Conservation (phyloP, 768 basidiomycete genomes). For the Mycena latifolia region DNA sequence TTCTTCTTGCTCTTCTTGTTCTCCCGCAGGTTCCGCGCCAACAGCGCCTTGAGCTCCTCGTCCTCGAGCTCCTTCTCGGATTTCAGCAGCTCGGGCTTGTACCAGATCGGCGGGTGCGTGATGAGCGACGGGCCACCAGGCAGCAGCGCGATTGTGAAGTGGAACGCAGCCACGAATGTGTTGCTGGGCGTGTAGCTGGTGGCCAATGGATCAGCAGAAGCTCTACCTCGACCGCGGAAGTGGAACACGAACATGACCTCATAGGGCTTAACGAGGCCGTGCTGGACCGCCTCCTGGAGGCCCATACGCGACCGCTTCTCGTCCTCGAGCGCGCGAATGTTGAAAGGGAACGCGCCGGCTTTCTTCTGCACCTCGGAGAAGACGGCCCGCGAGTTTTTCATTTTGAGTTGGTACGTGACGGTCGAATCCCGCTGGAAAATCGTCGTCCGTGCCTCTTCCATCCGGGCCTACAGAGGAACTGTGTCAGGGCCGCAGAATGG, state of each 20-base stretch:
- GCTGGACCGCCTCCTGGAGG: constrained; percentile 95
- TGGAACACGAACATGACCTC: constrained; percentile 83
- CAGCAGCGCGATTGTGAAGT: constrained; percentile 95
- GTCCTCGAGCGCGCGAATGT: constrained; percentile 92
- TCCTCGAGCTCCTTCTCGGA: constrained; percentile 92
- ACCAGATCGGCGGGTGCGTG: constrained; percentile 92
- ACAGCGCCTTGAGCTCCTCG: constrained; percentile 82
- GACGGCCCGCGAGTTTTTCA: constrained; percentile 96
- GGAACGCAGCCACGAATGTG: constrained; percentile 94
- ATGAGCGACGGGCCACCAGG: constrained; percentile 90
- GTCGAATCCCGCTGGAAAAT: constrained; percentile 91
- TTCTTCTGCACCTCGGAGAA: constrained; percentile 99
- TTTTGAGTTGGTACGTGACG: constrained; percentile 95
- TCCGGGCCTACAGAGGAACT: constrained; percentile 74
- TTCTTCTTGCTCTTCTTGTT: constrained; percentile 95
- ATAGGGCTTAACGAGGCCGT: constrained; percentile 93
- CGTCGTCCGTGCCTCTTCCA: constrained; percentile 91
- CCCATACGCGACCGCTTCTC: constrained; percentile 97
- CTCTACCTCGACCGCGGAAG: not conserved
- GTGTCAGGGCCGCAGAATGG: constrained; percentile 13
- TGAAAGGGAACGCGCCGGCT: constrained; percentile 98
- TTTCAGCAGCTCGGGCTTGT: constrained; percentile 91
- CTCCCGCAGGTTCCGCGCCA: constrained; percentile 86
- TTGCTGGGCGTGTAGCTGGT: constrained; percentile 81
- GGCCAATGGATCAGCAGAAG: not conserved